A percentile compares a stretch with the other conserved stretches of the same genome.
phyloP scores from a whole-genome alignment of 2,329 filamentous ascomycete genomes.

The Exophiala mesophila region DNA sequence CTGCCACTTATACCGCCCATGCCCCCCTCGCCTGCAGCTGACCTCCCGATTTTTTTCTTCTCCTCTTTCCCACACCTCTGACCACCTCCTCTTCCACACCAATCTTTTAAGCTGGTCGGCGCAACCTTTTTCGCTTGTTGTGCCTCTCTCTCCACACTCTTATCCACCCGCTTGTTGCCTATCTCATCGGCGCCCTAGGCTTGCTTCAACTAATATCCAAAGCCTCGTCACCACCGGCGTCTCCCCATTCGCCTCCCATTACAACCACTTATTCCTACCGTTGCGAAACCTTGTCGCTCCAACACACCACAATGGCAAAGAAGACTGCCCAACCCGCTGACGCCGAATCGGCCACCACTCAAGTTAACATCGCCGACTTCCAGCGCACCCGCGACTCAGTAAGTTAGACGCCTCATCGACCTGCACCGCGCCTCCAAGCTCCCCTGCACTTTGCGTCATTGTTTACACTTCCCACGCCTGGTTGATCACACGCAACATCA shows the following conservation, averaged over 20 bases:
- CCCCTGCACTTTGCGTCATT: too few relatives aligned
- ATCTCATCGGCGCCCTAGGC: constrained; percentile 42
- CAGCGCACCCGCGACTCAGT: constrained; percentile 76
- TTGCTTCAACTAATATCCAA: constrained; percentile 17
- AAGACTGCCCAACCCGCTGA: constrained; percentile 25
- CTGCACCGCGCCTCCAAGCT: constrained; percentile 19
- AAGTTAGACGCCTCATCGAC: constrained; percentile 44
- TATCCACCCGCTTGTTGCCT: constrained; percentile 46
- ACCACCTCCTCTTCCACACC: neutral
- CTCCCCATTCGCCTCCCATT: constrained; percentile 5
- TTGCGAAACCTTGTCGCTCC: neutral
- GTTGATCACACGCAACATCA: too few relatives aligned
- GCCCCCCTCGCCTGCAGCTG: constrained; percentile 35
- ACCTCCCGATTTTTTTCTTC: constrained; percentile 8
- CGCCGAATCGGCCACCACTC: constrained; percentile 25
- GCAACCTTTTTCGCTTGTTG: neutral
- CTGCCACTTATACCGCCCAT: constrained; percentile 22
- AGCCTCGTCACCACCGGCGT: constrained; percentile 7
- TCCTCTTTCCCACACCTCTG: constrained; percentile 3
- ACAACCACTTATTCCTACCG: neutral
- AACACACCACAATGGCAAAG: constrained; percentile 22
- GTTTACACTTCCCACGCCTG: too few relatives aligned
- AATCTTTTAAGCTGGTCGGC: constrained; percentile 1
- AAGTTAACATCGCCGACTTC: constrained; percentile 65
- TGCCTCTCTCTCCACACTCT: constrained; percentile 40